Base-by-base conservation (phyloP, 495 filamentous ascomycete species). In the Tuber melanosporum region DNA sequence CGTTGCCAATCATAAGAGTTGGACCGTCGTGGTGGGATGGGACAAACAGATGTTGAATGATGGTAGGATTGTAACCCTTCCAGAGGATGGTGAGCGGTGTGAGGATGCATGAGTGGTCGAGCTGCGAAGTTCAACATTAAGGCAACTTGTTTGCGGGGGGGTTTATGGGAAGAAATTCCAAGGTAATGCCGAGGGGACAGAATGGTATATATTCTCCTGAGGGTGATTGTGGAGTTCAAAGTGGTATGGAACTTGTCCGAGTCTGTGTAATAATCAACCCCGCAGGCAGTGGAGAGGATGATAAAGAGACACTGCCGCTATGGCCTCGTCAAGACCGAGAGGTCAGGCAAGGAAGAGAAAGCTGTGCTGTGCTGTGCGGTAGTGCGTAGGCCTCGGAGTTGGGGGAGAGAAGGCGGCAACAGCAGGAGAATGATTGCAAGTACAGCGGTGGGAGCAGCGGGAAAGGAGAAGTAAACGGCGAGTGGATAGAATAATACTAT, bases 291-390 rank as follows among this genome's bases (percentile, higher is more conserved):
- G 75, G 76, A 42, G 71, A 57, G 74, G 77, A 74, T 79, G 77
- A 77, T 82, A 82, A 82, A 82, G 77, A 82, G 80, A 73, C 39
- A 77, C 73, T 19, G 14, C 79, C 80, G 81, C 80, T 82, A 80
- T 82, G 77, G 81, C 77, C 81, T 71, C 77, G 77, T 82, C 77
- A 70, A 74, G 74, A 79, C 75, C 74, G 73, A 70, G 74, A 74
- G 81, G 79, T 79, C 78, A 76, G 78, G 73, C 80, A 82, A 74
- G 79, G 80, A 78, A 80, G 72, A 73, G 71, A 43, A 73, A 80
- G 77, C 74, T 76, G 77, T 76, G 69, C 73, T 62, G 74, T 41
- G 39, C 39, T 78, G 75, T 76, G 78, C 74, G 73, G 77, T 66
- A 26, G 57, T 66, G 57, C 57, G 57, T 66, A 66, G 57, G 57